Conservation (phyloP, 2,329 filamentous ascomycete species). For the Aspergillus hortae region DNA sequence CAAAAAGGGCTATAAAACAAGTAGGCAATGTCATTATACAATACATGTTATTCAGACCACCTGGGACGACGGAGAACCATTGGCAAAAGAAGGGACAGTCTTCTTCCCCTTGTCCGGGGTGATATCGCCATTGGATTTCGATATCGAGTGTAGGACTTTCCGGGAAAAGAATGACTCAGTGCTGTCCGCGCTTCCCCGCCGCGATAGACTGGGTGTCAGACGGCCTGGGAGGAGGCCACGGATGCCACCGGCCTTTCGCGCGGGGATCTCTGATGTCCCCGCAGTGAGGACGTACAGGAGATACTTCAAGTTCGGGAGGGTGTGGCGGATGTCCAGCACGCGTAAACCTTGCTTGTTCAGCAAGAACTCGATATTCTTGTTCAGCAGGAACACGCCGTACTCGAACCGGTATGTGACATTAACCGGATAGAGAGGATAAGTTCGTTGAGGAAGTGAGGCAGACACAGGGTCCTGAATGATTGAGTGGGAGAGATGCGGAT, state of each 20-base stretch:
- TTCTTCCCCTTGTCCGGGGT: conserved; percentile 19
- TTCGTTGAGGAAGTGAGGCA: conserved; percentile 52
- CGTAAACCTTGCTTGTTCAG: conserved; percentile 65
- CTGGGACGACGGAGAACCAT: conserved; percentile 16
- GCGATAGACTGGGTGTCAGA: conserved; percentile 35
- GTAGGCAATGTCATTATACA: too few species aligned
- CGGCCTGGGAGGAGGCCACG: conserved; percentile 42
- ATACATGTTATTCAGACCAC: conserved; percentile 12
- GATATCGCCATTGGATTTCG: conserved; percentile 25
- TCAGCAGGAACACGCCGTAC: conserved; percentile 93
- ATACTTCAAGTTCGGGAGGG: conserved; percentile 90
- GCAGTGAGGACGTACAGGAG: conserved; percentile 85
- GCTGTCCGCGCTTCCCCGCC: conserved; percentile 41
- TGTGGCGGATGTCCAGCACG: conserved; percentile 86
- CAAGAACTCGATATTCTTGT: conserved; percentile 83
- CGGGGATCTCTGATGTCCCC: conserved; percentile 62
- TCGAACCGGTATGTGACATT: conserved; percentile 85
- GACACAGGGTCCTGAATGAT: conserved; percentile 72
- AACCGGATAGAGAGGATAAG: conserved; percentile 77
- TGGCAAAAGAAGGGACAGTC: conserved; percentile 7
- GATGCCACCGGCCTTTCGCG: conserved; percentile 53
- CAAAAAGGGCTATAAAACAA: too few species aligned
- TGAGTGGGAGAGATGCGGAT: conserved; percentile 68
- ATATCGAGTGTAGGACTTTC: conserved; percentile 21
- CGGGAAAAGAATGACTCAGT: conserved; percentile 27